Evolutionary conservation across 345 rosid genomes (phyloP).

Genomic region (Brassica incana): DNA sequence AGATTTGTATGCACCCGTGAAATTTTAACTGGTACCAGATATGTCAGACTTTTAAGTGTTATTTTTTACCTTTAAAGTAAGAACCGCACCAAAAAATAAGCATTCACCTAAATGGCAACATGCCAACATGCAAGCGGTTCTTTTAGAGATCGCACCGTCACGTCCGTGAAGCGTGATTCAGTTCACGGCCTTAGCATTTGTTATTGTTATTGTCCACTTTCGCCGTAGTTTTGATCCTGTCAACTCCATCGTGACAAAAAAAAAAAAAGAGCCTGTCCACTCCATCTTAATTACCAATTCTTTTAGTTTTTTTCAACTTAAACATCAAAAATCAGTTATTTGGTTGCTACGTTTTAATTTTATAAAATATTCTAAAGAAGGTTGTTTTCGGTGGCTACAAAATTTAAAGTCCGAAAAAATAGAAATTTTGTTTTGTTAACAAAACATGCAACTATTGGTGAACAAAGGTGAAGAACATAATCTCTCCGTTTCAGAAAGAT

Average conservation of each 20-base stretch:
- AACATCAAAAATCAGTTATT: neutral
- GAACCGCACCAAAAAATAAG: conserved; percentile 3
- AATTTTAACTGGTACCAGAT: neutral
- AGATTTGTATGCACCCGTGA: conserved; percentile 4
- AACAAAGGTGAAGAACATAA: neutral
- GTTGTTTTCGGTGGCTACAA: neutral
- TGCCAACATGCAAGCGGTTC: conserved; percentile 17
- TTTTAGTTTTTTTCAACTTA: neutral
- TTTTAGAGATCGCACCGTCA: conserved; percentile 1
- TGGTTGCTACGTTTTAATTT: neutral
- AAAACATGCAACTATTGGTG: conserved; percentile 1
- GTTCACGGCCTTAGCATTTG: conserved; percentile 3
- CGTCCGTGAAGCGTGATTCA: neutral
- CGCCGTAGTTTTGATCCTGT: neutral
- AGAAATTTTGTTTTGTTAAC: neutral
- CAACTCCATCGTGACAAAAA: neutral
- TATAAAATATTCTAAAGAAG: neutral
- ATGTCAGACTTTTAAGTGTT: conserved; percentile 8
- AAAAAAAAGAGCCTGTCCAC: neutral
- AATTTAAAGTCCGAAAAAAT: neutral
- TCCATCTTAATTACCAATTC: neutral
- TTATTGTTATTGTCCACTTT: neutral
- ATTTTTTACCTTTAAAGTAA: neutral
- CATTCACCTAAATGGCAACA: neutral
- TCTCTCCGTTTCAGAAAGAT: too few species aligned